Evolutionary conservation across 2,329 filamentous ascomycete species (phyloP).

Genomic region (Cryphonectria radicalis): DNA sequence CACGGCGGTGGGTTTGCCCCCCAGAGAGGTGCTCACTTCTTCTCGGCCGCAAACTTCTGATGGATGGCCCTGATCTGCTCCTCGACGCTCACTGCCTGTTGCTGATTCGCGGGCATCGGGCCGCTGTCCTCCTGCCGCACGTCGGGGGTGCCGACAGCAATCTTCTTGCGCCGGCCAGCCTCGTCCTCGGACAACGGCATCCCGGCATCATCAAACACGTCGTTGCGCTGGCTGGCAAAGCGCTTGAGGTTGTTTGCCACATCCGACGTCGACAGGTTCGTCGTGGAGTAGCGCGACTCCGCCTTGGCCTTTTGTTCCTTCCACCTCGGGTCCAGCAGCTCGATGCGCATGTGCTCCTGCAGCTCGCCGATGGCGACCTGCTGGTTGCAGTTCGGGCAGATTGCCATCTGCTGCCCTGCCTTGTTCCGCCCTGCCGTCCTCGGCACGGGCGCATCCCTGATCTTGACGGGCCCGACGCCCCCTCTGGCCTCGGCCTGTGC

Average conservation of each 20-base stretch:
- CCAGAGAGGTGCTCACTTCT: constrained; percentile 29
- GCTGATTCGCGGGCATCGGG: constrained; percentile 57
- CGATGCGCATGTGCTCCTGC: constrained; percentile 92
- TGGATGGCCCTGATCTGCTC: constrained; percentile 77
- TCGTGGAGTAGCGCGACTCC: constrained; percentile 81
- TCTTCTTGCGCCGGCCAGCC: constrained; percentile 73
- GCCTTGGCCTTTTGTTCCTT: constrained; percentile 93
- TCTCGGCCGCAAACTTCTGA: constrained; percentile 54
- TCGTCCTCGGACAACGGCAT: constrained; percentile 74
- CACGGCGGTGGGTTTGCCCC: neutral
- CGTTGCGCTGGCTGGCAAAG: constrained; percentile 84
- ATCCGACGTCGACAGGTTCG: constrained; percentile 83
- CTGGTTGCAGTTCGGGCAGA: constrained; percentile 94
- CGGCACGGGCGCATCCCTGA: constrained; percentile 90
- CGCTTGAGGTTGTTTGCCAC: constrained; percentile 94
- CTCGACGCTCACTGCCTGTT: constrained; percentile 76
- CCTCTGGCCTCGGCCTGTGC: constrained; percentile 78
- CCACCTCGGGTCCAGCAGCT: constrained; percentile 91
- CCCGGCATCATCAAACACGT: constrained; percentile 82
- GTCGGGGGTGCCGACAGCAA: constrained; percentile 68
- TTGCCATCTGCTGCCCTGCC: constrained; percentile 66
- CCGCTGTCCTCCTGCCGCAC: constrained; percentile 65
- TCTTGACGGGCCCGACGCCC: constrained; percentile 76
- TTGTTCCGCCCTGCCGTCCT: constrained; percentile 75
- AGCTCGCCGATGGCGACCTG: constrained; percentile 86